Evolutionary conservation across 202 grass and related monocot species (phyloP).

Genomic region (Elaeis oleifera): DNA sequence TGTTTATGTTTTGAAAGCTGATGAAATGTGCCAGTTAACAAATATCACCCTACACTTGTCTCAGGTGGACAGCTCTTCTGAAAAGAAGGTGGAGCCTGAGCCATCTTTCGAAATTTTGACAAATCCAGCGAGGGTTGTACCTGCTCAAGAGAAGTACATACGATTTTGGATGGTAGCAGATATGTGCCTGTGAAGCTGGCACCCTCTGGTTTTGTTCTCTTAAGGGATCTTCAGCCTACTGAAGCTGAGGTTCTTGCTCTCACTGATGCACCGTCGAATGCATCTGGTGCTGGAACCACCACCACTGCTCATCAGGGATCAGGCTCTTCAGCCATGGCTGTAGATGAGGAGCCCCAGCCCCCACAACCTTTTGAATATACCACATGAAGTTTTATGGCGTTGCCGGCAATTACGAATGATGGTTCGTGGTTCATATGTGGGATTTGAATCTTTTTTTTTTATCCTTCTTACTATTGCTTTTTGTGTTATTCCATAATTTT

Average conservation of each 20-base stretch:
- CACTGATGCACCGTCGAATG: constrained; percentile 57
- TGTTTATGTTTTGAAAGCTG: too few relatives aligned
- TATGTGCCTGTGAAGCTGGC: constrained; percentile 87
- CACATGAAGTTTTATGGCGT: constrained; percentile 15
- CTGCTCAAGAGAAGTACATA: constrained; percentile 90
- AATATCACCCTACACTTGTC: too few relatives aligned
- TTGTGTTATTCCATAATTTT: too few relatives aligned
- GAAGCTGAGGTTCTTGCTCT: constrained; percentile 83
- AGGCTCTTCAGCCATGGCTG: constrained; percentile 64
- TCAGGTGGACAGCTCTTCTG: constrained; percentile 60
- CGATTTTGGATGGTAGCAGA: constrained; percentile 79
- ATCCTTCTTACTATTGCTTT: too few relatives aligned
- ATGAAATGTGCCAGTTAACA: too few relatives aligned
- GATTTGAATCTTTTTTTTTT: too few relatives aligned
- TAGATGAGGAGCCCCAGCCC: constrained; percentile 72
- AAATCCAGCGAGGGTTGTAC: constrained; percentile 88
- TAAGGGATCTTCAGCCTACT: constrained; percentile 65
- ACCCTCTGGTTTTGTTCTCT: constrained; percentile 77
- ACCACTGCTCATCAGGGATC: constrained; percentile 34
- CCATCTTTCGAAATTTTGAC: constrained; percentile 62
- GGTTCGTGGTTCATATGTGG: not conserved
- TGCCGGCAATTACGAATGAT: too few relatives aligned
- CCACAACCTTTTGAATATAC: constrained; percentile 86
- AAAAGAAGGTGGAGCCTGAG: constrained; percentile 90
- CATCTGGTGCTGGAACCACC: constrained; percentile 17